Conservation (phyloP, 805 yeast species). For the Kodamaea restingae region DNA sequence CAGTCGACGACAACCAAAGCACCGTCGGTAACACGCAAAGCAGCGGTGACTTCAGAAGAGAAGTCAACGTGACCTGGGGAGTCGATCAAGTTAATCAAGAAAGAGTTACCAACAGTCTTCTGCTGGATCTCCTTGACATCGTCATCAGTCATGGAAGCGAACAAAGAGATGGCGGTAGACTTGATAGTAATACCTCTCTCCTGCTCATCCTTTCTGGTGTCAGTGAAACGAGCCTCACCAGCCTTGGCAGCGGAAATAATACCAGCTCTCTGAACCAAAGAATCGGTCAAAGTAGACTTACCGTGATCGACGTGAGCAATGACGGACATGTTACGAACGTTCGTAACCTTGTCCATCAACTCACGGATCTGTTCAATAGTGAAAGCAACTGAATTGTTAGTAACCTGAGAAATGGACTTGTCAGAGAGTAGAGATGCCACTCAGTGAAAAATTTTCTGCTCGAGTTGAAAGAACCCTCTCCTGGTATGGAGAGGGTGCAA, state of each 20-base stretch:
- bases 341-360: conserved; percentile 99
- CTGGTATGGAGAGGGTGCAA: too few relatives aligned
- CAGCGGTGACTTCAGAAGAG: conserved; percentile 99
- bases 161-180: conserved; percentile 97
- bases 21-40: conserved; percentile 99
- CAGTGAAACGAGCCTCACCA: conserved; percentile 99
- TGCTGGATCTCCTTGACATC: conserved; percentile 88
- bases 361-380: conserved; percentile 86
- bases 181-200: conserved; percentile 99
- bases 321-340: conserved; percentile 99
- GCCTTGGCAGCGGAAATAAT: conserved; percentile 99
- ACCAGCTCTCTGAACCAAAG: conserved; percentile 99
- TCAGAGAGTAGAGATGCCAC: background rate
- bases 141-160: conserved; percentile 80
- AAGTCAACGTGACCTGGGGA: conserved; percentile 99
- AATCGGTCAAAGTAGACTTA: conserved; percentile 98
- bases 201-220: conserved; percentile 99
- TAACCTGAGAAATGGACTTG: conserved; percentile 10
- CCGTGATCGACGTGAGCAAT: conserved; percentile 99
- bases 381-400: conserved; percentile 45
- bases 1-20: conserved; percentile 98
- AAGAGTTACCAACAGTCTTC: conserved; percentile 87
- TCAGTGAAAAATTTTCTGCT: background rate
- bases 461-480: too few relatives aligned
- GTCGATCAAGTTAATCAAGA: conserved; percentile 96